Evolutionary conservation across 2,329 filamentous ascomycete species (phyloP).

Genomic region (Monascus ruber): DNA sequence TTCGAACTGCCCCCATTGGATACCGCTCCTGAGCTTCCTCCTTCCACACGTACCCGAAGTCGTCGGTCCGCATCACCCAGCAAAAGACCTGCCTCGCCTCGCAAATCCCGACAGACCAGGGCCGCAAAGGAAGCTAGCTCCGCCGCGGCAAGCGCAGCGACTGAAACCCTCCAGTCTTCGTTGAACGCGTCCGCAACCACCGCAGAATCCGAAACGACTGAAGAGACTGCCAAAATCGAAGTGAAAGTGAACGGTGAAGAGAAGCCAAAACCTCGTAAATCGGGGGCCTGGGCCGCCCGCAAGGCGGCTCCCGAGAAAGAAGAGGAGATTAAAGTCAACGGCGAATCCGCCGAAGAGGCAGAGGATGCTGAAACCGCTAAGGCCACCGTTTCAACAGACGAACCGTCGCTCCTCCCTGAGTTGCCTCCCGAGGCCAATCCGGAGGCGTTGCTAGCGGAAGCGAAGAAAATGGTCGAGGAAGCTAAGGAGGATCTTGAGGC

Average conservation of each 20-base stretch:
- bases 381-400: slow-evolving; percentile 64
- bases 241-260: slow-evolving; percentile 14
- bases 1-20: slow-evolving; percentile 50
- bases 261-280: slow-evolving; percentile 10
- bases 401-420: slow-evolving; percentile 56
- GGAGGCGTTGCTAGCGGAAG: slow-evolving; percentile 71
- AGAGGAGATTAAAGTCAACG: slow-evolving; percentile 50
- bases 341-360: slow-evolving; percentile 51
- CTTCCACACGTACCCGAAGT: slow-evolving; percentile 37
- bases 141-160: slow-evolving; percentile 38
- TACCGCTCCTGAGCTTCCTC: slow-evolving; percentile 15
- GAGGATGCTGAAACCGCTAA: slow-evolving; percentile 52
- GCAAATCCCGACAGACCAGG: slow-evolving; percentile 42
- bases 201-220: slow-evolving; percentile 14
- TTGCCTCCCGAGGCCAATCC: slow-evolving; percentile 67
- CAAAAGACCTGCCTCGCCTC: slow-evolving; percentile 41
- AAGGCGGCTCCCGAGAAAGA: slow-evolving; percentile 16
- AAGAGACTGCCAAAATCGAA: slow-evolving; percentile 15
- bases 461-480: slow-evolving; percentile 76
- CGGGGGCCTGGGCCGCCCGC: slow-evolving; percentile 12
- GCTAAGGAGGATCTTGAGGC: slow-evolving; percentile 42
- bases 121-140: slow-evolving; percentile 38
- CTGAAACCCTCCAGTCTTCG: slow-evolving; percentile 37
- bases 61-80: slow-evolving; percentile 49
- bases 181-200: slow-evolving; percentile 32